phyloP scores from a whole-genome alignment of 2,329 filamentous ascomycete species.

The Drechslerella dactyloides region DNA sequence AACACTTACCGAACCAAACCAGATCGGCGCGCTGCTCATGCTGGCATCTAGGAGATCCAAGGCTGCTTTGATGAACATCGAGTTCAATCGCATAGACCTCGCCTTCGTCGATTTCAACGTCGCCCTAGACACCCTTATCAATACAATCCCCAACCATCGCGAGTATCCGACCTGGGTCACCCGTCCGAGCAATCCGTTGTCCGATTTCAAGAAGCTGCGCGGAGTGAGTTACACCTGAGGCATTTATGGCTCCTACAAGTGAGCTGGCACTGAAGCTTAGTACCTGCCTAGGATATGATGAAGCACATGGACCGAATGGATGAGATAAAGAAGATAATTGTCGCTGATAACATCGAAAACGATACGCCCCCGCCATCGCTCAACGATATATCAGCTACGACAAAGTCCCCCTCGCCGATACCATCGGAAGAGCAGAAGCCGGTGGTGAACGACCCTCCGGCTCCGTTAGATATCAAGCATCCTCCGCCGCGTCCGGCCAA shows the following conservation, averaged over 20 bases:
- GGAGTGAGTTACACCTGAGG: constrained; percentile 53
- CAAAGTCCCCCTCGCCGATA: constrained; percentile 12
- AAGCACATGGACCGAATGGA: constrained; percentile 60
- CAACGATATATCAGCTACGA: background rate
- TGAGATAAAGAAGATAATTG: constrained; percentile 67
- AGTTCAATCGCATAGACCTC: constrained; percentile 71
- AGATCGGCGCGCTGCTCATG: constrained; percentile 36
- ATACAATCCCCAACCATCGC: constrained; percentile 76
- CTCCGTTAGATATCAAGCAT: constrained; percentile 44
- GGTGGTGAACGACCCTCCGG: constrained; percentile 48
- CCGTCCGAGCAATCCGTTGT: constrained; percentile 62
- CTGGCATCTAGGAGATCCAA: constrained; percentile 25
- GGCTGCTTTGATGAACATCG: constrained; percentile 58
- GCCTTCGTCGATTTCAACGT: constrained; percentile 85
- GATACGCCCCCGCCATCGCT: constrained; percentile 15
- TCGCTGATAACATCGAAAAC: constrained; percentile 66
- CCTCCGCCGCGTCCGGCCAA: constrained; percentile 58
- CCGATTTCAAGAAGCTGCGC: constrained; percentile 61
- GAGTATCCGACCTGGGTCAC: constrained; percentile 72
- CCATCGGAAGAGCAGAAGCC: constrained; percentile 21
- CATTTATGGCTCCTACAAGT: background rate
- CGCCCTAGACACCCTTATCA: constrained; percentile 77
- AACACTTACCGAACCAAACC: constrained; percentile 8
- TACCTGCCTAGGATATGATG: constrained; percentile 31
- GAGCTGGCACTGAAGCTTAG: background rate